Percentiles rank a stretch among this genome's conserved stretches.
Evolutionary conservation across 73 alveolate species (phyloP).

Genomic region (Blepharisma japonicum): DNA sequence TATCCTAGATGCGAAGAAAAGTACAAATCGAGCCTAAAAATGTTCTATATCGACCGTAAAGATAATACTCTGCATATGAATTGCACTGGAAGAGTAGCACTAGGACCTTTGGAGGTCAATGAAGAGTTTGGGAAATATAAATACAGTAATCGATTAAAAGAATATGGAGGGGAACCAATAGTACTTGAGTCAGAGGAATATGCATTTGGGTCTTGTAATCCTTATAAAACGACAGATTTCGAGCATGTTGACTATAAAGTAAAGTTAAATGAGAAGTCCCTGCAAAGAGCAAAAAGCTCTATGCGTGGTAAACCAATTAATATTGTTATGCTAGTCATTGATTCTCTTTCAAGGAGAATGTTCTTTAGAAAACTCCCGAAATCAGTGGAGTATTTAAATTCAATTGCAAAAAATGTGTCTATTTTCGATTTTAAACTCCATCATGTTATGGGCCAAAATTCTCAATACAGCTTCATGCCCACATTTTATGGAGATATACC

Average conservation of each 20-base stretch:
- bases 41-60: neutral
- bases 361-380: slow-evolving; percentile 23
- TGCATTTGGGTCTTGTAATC: neutral
- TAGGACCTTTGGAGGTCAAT: neutral
- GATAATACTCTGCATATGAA: neutral
- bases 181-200: neutral
- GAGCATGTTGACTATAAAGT: neutral
- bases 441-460: neutral
- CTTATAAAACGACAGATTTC: neutral
- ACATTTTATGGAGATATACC: slow-evolving; percentile 20
- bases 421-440: neutral
- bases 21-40: neutral
- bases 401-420: neutral
- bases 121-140: neutral
- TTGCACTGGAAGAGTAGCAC: neutral
- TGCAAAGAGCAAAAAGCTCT: neutral
- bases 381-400: slow-evolving; percentile 6
- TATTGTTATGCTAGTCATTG: slow-evolving; percentile 15
- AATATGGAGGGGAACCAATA: neutral
- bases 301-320: neutral
- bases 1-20: slow-evolving; percentile 12
- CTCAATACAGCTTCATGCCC: slow-evolving; percentile 19
- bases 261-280: neutral
- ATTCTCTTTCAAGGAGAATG: slow-evolving; percentile 22
- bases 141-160: neutral